Base-by-base conservation (phyloP, 441 rosid species). In the Pelargonium cotyledonis region DNA sequence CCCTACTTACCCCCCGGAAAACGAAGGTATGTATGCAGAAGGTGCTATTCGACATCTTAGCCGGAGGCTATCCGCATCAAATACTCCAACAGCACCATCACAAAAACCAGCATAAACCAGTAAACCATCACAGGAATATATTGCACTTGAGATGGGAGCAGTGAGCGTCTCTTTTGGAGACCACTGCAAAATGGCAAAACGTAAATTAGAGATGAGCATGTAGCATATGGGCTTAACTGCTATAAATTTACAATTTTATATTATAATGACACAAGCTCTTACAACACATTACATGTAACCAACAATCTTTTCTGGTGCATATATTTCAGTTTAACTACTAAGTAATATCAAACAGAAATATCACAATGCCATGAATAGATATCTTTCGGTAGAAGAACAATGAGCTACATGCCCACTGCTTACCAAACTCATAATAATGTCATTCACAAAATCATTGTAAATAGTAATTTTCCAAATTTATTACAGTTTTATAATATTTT, bases 41-140 rank as follows among this genome's bases (percentile, higher is more conserved):
- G 89, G 78, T 38, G 85, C 83, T 58, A 85, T 79, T 67, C 89
- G 80, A 72, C 87, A 82, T 73, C 86, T 72, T 18, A 85, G 73
- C 73, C 85, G 78, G 23, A 85, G 71, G 67, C 77, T 68, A 40
- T 83, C 87, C 1, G 81, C 80, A 72, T 85, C 87, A 58, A 85
- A 85, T 66, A 85, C 87, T 70, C 86, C 89, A 62, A 85, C 68
- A 26, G 84, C 81, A n/a, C 87, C 89, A 16, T 85, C 87, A 72
- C 82, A 85, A 69, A 85, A 85, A 18, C 83, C 82, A 55, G 84
- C 65, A 77, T 82, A 85, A 26, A 85, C 71, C 70, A 83, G 74
- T 55, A 60, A 71, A 55, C 89, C 81, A 57, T 83, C 80, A 21
- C 89, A 82, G 6, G 89, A 85, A 78, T 80, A 85, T 73, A 79